phyloP scores from a whole-genome alignment of 1,284 basidiomycete species.

The Bjerkandera adusta region DNA sequence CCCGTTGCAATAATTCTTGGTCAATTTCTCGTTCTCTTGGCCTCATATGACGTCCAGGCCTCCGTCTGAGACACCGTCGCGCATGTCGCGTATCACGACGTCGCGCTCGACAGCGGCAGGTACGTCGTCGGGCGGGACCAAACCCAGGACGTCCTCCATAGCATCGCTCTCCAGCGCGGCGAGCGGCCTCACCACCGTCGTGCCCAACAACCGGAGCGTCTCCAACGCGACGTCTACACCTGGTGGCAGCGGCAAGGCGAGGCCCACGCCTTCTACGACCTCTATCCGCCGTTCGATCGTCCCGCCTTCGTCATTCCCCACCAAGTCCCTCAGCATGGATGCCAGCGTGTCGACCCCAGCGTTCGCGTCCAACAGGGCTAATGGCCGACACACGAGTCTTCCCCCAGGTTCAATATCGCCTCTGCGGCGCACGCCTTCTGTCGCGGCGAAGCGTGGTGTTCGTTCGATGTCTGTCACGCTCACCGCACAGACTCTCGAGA shows the following conservation, averaged over 20 bases:
- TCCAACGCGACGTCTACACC: slow-evolving; percentile 18
- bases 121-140: slow-evolving; percentile 26
- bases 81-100: slow-evolving; percentile 31
- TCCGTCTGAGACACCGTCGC: slow-evolving; percentile 36
- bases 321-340: slow-evolving; percentile 14
- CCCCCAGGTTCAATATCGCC: slow-evolving; percentile 14
- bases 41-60: slow-evolving; percentile 28
- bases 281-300: slow-evolving; percentile 22
- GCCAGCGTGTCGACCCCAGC: slow-evolving; percentile 22
- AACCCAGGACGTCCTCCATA: slow-evolving; percentile 33
- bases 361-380: slow-evolving; percentile 14
- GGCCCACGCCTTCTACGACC: no score
- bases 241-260: slow-evolving; percentile 12
- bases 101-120: slow-evolving; percentile 30
- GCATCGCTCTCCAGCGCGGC: slow-evolving; percentile 31
- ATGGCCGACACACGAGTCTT: slow-evolving; percentile 23
- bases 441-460: slow-evolving; percentile 12
- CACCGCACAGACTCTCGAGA: slow-evolving; percentile 10
- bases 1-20: slow-evolving; percentile 2
- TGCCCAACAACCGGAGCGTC: slow-evolving; percentile 29
- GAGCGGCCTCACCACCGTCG: slow-evolving; percentile 41
- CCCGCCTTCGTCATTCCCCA: slow-evolving; percentile 26
- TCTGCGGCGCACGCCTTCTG: slow-evolving; percentile 21
- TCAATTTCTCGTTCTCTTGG: neutral
- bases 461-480: slow-evolving; percentile 8